These are phyloP conservation scores for Psilocybe cubensis DNA, from an alignment of 768 basidiomycete genomes.

Conservation along the genomic window DNA sequence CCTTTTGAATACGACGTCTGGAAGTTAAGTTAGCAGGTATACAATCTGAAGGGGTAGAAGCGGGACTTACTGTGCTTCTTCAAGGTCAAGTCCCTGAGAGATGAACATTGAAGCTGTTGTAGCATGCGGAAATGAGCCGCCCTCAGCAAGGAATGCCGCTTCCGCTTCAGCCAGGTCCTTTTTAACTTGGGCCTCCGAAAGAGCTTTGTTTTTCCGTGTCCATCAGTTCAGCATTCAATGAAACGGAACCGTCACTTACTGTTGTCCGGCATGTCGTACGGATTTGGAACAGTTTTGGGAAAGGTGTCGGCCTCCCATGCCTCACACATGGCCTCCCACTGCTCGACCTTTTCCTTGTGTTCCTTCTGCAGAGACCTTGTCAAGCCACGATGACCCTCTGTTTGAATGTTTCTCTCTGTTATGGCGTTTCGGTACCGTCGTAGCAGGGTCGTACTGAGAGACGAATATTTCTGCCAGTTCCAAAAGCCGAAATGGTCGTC, in stretches of 20 bases:
- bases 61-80: constrained; percentile 17
- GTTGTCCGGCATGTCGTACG: constrained; percentile 2
- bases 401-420: constrained; percentile 10
- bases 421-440: constrained; percentile 5
- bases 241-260: too few relatives aligned
- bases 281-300: constrained; percentile 11
- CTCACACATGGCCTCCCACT: constrained; percentile 11
- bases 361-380: constrained; percentile 3
- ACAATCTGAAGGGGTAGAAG: neutral
- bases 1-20: constrained; percentile 3
- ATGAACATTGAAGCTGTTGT: constrained; percentile 12
- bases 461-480: constrained; percentile 15
- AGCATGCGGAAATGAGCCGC: neutral
- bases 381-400: constrained; percentile 6
- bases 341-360: neutral
- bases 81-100: constrained; percentile 11
- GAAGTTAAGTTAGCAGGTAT: neutral
- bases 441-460: constrained; percentile 1
- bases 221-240: constrained; percentile 35
- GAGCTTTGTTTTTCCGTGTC: constrained; percentile 16
- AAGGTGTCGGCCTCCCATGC: constrained; percentile 11
- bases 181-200: constrained; percentile 4
- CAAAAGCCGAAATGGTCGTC: constrained; percentile 14
- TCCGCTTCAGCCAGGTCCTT: constrained; percentile 14
- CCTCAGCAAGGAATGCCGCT: neutral